phyloP scores from a whole-genome alignment of 1,139 yeast genomes.

The Taphrina communis region DNA sequence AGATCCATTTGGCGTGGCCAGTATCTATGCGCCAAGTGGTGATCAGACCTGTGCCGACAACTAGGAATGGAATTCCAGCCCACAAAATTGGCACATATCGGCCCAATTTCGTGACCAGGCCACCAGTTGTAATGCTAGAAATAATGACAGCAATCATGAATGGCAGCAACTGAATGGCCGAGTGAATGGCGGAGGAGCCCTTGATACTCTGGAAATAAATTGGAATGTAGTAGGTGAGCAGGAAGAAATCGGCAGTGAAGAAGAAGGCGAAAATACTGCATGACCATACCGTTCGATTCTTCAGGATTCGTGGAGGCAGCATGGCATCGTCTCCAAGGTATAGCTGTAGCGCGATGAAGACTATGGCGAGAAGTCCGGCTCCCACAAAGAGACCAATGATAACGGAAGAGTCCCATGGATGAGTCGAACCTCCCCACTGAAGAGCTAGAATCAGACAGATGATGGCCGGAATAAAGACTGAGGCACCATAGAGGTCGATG shows the following conservation, averaged over 20 bases:
- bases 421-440: slow-evolving; percentile 59
- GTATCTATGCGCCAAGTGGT: slow-evolving; percentile 56
- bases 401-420: slow-evolving; percentile 62
- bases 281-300: slow-evolving; percentile 53
- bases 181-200: slow-evolving; percentile 58
- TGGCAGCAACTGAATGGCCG: slow-evolving; percentile 66
- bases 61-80: slow-evolving; percentile 56
- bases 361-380: slow-evolving; percentile 58
- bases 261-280: slow-evolving; percentile 55
- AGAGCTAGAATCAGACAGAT: slow-evolving; percentile 59
- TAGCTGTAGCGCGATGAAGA: slow-evolving; percentile 61
- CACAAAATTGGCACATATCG: slow-evolving; percentile 59
- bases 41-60: slow-evolving; percentile 63
- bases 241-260: slow-evolving; percentile 58
- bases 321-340: slow-evolving; percentile 57
- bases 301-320: slow-evolving; percentile 57
- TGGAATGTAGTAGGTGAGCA: slow-evolving; percentile 58
- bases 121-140: slow-evolving; percentile 58
- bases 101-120: slow-evolving; percentile 57
- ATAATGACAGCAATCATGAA: slow-evolving; percentile 61
- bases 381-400: slow-evolving; percentile 62
- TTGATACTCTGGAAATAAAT: slow-evolving; percentile 64
- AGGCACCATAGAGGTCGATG: slow-evolving; percentile 60
- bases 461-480: slow-evolving; percentile 55
- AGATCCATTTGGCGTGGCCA: slow-evolving; percentile 56